phyloP scores from a whole-genome alignment of 23 red algal species.

The Cyanidium caldarium region DNA sequence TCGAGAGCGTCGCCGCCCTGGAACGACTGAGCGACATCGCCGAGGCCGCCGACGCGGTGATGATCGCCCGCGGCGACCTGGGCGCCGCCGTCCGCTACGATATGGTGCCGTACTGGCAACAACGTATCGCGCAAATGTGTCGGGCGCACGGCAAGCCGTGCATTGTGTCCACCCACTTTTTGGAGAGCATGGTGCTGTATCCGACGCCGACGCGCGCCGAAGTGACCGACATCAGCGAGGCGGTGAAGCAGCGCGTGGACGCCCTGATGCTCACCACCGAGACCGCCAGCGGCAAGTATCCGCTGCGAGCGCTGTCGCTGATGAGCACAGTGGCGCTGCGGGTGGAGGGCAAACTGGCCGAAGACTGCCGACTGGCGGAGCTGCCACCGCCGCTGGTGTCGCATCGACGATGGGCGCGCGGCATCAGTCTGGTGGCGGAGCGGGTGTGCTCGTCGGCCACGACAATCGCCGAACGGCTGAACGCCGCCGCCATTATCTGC shows the following conservation, averaged over 20 bases:
- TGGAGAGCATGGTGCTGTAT: slow-evolving; percentile 93
- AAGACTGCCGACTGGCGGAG: slow-evolving; percentile 9
- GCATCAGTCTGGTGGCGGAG: slow-evolving; percentile 49
- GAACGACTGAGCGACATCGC: slow-evolving; percentile 55
- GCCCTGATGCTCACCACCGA: slow-evolving; percentile 90
- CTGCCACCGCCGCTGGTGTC: slow-evolving; percentile 24
- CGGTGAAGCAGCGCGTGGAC: slow-evolving; percentile 69
- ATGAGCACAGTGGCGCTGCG: slow-evolving; percentile 82
- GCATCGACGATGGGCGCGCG: slow-evolving; percentile 34
- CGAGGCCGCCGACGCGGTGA: slow-evolving; percentile 62
- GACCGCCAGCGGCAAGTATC: slow-evolving; percentile 86
- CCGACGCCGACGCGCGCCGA: slow-evolving; percentile 96
- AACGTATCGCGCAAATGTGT: slow-evolving; percentile 54
- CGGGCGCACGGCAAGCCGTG: slow-evolving; percentile 65
- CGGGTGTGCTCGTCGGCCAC: slow-evolving; percentile 53
- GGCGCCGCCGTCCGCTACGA: slow-evolving; percentile 77
- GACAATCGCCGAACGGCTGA: slow-evolving; percentile 46
- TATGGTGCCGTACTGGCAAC: slow-evolving; percentile 81
- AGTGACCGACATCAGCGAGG: slow-evolving; percentile 94
- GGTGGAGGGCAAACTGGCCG: slow-evolving; percentile 19
- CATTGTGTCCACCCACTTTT: slow-evolving; percentile 90
- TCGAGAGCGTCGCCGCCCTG: slow-evolving; percentile 75
- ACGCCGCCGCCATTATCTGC: slow-evolving; percentile 67
- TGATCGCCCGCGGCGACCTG: slow-evolving; percentile 94
- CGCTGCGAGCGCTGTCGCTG: slow-evolving; percentile 60